Base-by-base conservation (phyloP, 805 yeast genomes). In the Blastobotrys americana region DNA sequence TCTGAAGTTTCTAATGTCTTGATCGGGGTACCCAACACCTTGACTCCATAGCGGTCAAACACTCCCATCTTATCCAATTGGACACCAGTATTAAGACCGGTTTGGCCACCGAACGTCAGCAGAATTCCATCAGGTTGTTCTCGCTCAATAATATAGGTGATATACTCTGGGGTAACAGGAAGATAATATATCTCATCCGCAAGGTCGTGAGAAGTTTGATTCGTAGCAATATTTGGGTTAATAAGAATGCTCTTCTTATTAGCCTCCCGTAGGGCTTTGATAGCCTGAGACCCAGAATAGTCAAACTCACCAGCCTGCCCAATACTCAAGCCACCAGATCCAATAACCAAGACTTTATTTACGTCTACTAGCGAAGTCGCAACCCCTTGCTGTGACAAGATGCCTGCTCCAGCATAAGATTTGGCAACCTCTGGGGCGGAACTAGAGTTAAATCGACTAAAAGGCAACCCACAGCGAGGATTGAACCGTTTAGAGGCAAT, bases 281-380 rank as follows among this genome's bases (percentile, higher is more conserved):
- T 90, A 42, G 97, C 97, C 70, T 89, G 97, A 19, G 97, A 89
- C 46, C 97, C 66, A 44, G 95, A 83, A 66, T 90, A 90, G 68
- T 90, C 97, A 59, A 90, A 90, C 69, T 90, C 97, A 59, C 97
- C 97, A 42, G 97, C 97, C 69, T 90, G 97, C 49, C 97, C 97
- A 64, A 90, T 90, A 43, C 96, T 84, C 45, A 90, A 73, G 43
- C 97, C 98, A 60, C 98, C 98, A 5, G 97, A 90, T 8, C 98
- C 98, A 61, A 90, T 84, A 43, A 90, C 85, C 46, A 90, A 74
- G 5, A 93, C 97, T 58, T 84, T 84, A 51, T 79, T 70, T 23
- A 87, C 96, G 50, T 87, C 94, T 36, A 86, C 96, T 43, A 87
- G 69, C 37, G 54, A 54, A 43, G 53, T 46, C 28, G 49, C 41